A percentile compares a stretch with the other conserved stretches of the same genome.
Conservation (phyloP, 495 filamentous ascomycete genomes). For the Xylaria longipes region DNA sequence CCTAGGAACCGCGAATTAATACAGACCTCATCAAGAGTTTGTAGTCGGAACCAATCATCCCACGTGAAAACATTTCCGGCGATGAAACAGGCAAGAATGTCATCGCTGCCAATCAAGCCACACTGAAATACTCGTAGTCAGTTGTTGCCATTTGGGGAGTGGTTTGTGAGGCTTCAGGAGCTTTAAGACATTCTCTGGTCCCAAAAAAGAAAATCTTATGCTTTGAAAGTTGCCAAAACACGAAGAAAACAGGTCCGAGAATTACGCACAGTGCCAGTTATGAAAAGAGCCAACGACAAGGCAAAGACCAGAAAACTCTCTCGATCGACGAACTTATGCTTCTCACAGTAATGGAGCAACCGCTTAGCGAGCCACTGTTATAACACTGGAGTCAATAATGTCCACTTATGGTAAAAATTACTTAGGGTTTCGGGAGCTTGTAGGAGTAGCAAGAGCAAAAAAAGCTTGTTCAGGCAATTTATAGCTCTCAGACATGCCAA, state of each 20-base stretch:
- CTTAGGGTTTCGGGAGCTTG: too few relatives aligned
- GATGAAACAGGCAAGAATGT: slow-evolving; percentile 91
- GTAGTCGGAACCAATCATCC: slow-evolving; percentile 92
- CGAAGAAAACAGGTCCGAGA: too few relatives aligned
- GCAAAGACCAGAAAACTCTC: slow-evolving; percentile 87
- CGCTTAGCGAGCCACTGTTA: slow-evolving; percentile 84
- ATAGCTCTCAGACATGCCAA: too few relatives aligned
- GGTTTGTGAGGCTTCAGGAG: too few relatives aligned
- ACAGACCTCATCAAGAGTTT: slow-evolving; percentile 76
- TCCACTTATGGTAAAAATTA: too few relatives aligned
- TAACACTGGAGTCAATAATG: too few relatives aligned
- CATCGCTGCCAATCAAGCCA: slow-evolving; percentile 89
- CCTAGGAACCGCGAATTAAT: not conserved
- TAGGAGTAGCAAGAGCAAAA: too few relatives aligned
- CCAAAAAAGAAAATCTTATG: too few relatives aligned
- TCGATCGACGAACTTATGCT: slow-evolving; percentile 81
- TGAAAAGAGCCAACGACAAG: slow-evolving; percentile 67
- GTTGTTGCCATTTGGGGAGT: too few relatives aligned
- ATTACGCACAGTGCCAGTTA: slow-evolving; percentile 83
- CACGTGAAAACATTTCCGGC: slow-evolving; percentile 91
- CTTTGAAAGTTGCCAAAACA: too few relatives aligned
- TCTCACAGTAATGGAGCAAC: slow-evolving; percentile 82
- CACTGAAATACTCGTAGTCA: slow-evolving; percentile 43
- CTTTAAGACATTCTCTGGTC: too few relatives aligned
- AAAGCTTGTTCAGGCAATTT: too few relatives aligned